Evolutionary conservation across 1,139 yeast genomes (phyloP).

Genomic region (Pichia inconspicua): DNA sequence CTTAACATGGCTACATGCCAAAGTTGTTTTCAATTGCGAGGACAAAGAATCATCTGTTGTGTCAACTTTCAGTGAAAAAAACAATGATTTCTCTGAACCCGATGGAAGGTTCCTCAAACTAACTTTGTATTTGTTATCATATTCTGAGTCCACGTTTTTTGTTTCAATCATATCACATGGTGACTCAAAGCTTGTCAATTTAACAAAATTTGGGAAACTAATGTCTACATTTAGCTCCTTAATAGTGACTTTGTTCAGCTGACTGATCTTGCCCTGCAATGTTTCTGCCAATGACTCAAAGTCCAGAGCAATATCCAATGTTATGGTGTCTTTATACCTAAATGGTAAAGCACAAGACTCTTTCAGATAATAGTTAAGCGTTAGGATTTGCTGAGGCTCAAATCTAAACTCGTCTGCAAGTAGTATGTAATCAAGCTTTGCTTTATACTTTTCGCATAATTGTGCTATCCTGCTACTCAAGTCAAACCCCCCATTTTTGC

Average conservation of each 20-base stretch:
- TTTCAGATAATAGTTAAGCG: constrained; percentile 13
- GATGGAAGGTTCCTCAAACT: constrained; percentile 8
- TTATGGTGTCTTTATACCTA: constrained; percentile 6
- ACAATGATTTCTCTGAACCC: constrained; percentile 18
- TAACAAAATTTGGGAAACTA: constrained; percentile 15
- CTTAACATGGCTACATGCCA: constrained; percentile 4
- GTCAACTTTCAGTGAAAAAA: constrained; percentile 20
- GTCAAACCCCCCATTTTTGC: neutral
- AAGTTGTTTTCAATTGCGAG: neutral
- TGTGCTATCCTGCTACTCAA: constrained; percentile 7
- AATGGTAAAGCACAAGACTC: neutral
- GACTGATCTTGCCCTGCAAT: constrained; percentile 9
- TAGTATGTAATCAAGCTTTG: constrained; percentile 19
- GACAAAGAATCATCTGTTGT: constrained; percentile 16
- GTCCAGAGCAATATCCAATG: constrained; percentile 19
- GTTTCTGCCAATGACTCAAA: constrained; percentile 14
- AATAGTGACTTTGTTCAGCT: constrained; percentile 17
- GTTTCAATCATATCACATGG: constrained; percentile 4
- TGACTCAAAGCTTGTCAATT: constrained; percentile 16
- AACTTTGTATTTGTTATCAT: constrained; percentile 4
- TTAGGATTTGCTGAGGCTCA: constrained; percentile 15
- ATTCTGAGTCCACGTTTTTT: constrained; percentile 6
- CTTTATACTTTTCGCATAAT: constrained; percentile 16
- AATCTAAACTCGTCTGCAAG: constrained; percentile 24
- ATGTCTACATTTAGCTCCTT: constrained; percentile 14